Conservation (phyloP, 169 alveolate genomes). For the Babesia gibsoni region DNA sequence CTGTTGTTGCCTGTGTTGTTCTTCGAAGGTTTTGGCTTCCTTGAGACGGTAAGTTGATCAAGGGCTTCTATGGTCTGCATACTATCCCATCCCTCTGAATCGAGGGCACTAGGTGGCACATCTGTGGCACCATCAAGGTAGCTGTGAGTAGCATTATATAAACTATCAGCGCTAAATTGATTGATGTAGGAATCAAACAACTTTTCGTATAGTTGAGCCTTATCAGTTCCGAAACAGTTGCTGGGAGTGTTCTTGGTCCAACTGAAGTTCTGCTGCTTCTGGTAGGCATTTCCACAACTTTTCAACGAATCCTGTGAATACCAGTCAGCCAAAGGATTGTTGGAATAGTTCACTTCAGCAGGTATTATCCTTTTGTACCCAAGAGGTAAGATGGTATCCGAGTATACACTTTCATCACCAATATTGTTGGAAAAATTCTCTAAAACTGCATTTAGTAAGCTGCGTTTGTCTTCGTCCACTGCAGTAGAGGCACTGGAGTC, state of each 20-base stretch:
- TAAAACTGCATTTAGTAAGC: constrained; percentile 7
- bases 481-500: constrained; percentile 18
- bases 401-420: neutral
- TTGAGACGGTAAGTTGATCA: neutral
- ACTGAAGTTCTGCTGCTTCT: neutral
- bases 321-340: neutral
- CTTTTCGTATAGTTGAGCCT: constrained; percentile 22
- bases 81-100: neutral
- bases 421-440: neutral
- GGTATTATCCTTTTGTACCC: neutral
- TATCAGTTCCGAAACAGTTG: constrained; percentile 19
- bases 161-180: constrained; percentile 4
- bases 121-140: neutral
- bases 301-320: neutral
- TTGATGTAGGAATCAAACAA: constrained; percentile 30
- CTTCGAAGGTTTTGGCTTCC: neutral
- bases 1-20: neutral
- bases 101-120: neutral
- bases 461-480: constrained; percentile 27
- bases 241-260: constrained; percentile 11
- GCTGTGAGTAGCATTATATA: neutral
- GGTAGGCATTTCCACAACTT: neutral
- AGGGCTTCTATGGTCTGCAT: neutral
- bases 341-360: neutral
- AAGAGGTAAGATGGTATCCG: neutral